Percentiles rank a stretch among this genome's conserved stretches.
Evolutionary conservation across 768 basidiomycete genomes (phyloP).

Genomic region (Clavulina sp.): DNA sequence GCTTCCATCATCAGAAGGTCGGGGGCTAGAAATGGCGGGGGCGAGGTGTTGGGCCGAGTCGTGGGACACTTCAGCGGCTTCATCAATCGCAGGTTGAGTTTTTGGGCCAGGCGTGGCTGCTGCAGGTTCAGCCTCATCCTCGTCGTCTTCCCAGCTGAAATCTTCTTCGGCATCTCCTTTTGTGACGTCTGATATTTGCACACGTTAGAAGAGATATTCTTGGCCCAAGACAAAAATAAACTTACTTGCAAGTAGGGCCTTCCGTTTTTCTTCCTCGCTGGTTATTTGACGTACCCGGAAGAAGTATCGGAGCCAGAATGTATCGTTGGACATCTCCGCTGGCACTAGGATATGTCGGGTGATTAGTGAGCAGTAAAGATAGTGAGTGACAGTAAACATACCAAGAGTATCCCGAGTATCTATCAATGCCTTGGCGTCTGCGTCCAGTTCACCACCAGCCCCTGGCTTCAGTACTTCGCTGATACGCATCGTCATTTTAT

Average conservation of each 20-base stretch:
- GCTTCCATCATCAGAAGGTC: conserved; percentile 36
- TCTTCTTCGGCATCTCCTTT: conserved; percentile 59
- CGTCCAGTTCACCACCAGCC: conserved; percentile 20
- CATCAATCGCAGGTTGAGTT: conserved; percentile 7
- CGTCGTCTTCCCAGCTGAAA: conserved; percentile 74
- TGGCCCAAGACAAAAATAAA: conserved; percentile 2
- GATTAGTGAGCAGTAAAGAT: conserved; percentile 3
- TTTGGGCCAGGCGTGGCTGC: background rate
- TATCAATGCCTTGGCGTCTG: conserved; percentile 35
- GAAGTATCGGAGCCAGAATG: conserved; percentile 82
- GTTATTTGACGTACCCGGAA: conserved; percentile 74
- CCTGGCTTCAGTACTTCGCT: conserved; percentile 25
- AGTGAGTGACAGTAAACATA: conserved; percentile 20
- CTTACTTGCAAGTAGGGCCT: conserved; percentile 55
- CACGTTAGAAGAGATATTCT: background rate
- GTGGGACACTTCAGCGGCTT: conserved; percentile 13
- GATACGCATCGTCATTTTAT: conserved; percentile 38
- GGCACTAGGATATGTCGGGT: conserved; percentile 55
- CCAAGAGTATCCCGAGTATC: conserved; percentile 41
- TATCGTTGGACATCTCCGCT: conserved; percentile 36
- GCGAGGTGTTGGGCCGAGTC: conserved; percentile 13
- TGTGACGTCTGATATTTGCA: conserved; percentile 23
- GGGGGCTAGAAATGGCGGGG: conserved; percentile 15
- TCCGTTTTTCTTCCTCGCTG: conserved; percentile 60
- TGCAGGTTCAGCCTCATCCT: conserved; percentile 40